Evolutionary conservation across 1,139 yeast species (phyloP).

Genomic region (Arxiozyma telluris): DNA sequence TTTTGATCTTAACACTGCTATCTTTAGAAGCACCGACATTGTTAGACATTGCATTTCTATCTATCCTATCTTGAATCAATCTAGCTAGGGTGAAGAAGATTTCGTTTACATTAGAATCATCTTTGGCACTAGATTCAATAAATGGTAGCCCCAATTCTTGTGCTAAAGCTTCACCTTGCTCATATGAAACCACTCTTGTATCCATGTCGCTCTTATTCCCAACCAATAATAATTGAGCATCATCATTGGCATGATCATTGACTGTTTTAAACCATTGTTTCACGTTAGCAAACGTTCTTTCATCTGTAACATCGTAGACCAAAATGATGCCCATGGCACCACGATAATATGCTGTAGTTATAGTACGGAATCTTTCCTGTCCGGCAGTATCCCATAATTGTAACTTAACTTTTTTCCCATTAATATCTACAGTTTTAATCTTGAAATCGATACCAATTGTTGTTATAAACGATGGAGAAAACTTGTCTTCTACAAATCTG

Average conservation of each 20-base stretch:
- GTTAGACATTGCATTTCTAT: constrained; percentile 29
- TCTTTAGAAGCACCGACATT: constrained; percentile 16
- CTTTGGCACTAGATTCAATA: constrained; percentile 93
- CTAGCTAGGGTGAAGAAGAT: constrained; percentile 86
- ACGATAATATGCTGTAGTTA: constrained; percentile 95
- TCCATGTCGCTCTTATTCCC: constrained; percentile 87
- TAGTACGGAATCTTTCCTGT: constrained; percentile 82
- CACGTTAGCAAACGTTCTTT: constrained; percentile 73
- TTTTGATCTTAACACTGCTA: constrained; percentile 30
- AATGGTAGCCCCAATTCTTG: constrained; percentile 80
- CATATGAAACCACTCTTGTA: constrained; percentile 70
- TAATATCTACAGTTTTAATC: constrained; percentile 89
- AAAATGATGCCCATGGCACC: constrained; percentile 98
- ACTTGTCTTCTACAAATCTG: constrained; percentile 94
- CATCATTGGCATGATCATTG: constrained; percentile 93
- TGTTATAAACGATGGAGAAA: constrained; percentile 92
- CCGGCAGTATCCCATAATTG: constrained; percentile 99
- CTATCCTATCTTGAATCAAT: constrained; percentile 70
- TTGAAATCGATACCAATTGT: constrained; percentile 98
- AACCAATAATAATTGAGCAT: constrained; percentile 88
- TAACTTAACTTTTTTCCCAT: constrained; percentile 84
- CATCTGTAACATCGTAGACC: constrained; percentile 94
- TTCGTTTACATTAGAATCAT: constrained; percentile 84
- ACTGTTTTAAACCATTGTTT: constrained; percentile 94
- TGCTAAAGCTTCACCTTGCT: constrained; percentile 87